phyloP scores from a whole-genome alignment of 306 rosid genomes.

The Lathyrus tuberosus region DNA sequence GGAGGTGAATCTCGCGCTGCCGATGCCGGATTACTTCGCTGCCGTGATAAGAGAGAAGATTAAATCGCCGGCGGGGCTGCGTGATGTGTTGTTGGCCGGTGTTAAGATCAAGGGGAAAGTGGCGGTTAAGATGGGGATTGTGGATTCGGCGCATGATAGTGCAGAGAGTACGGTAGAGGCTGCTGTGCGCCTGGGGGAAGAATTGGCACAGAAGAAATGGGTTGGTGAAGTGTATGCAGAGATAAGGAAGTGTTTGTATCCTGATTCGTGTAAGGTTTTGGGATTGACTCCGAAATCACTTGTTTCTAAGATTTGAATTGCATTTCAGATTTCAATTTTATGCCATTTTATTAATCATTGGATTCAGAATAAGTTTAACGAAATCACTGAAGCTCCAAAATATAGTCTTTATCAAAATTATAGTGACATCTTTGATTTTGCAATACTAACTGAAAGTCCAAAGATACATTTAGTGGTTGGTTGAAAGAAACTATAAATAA shows the following conservation, averaged over 20 bases:
- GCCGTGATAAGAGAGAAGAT: constrained; percentile 53
- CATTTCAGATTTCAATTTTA: not conserved
- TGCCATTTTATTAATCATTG: not conserved
- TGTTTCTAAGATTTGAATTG: constrained; percentile 50
- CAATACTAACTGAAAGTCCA: too few relatives aligned
- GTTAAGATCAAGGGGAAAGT: constrained; percentile 50
- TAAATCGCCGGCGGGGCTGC: constrained; percentile 40
- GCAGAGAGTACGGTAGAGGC: constrained; percentile 50
- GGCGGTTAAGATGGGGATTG: constrained; percentile 66
- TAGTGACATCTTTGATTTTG: too few relatives aligned
- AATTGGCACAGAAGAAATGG: constrained; percentile 57
- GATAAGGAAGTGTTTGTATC: constrained; percentile 72
- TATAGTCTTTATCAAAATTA: too few relatives aligned
- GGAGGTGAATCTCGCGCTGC: constrained; percentile 62
- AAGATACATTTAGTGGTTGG: too few relatives aligned
- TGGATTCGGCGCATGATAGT: constrained; percentile 66
- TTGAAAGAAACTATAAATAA: too few relatives aligned
- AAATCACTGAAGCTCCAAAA: not conserved
- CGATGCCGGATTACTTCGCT: constrained; percentile 63
- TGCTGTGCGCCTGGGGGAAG: constrained; percentile 58
- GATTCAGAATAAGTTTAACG: not conserved
- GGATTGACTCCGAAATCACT: constrained; percentile 38
- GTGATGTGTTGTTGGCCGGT: constrained; percentile 57
- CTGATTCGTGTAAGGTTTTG: constrained; percentile 47
- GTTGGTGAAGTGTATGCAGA: constrained; percentile 57